phyloP scores from a whole-genome alignment of 768 basidiomycete genomes.

The Dioszegia aurantiaca region DNA sequence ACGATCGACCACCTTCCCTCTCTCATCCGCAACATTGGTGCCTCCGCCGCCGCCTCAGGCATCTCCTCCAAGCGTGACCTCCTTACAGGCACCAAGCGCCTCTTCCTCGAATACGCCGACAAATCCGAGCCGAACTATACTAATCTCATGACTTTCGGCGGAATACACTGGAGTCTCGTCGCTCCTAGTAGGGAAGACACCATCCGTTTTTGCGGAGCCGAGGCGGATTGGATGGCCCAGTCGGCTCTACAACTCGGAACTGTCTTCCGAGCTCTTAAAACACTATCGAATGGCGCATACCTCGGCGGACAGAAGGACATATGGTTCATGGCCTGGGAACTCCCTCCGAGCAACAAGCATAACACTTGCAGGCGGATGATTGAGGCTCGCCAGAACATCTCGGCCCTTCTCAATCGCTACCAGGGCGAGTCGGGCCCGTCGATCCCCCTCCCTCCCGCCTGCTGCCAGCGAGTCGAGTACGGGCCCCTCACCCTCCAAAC shows the following conservation, averaged over 20 bases:
- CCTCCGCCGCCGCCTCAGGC: background rate
- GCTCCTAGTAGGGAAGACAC: too few relatives aligned
- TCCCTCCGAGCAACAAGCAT: background rate
- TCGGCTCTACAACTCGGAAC: background rate
- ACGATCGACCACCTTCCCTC: background rate
- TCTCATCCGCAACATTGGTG: background rate
- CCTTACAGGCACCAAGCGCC: background rate
- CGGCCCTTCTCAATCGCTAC: background rate
- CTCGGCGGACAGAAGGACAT: background rate
- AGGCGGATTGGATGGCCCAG: background rate
- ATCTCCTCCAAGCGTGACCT: background rate
- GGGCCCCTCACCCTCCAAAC: background rate
- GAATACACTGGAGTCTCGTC: background rate
- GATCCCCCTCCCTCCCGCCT: background rate
- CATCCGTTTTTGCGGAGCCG: background rate
- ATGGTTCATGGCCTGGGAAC: background rate
- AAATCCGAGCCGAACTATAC: background rate
- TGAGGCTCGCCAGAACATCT: background rate
- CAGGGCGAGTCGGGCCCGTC: background rate
- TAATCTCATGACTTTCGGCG: background rate
- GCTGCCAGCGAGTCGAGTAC: slow-evolving; percentile 1
- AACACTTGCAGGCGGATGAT: background rate
- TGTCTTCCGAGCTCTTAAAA: background rate
- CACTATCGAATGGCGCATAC: background rate
- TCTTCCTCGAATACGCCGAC: slow-evolving; percentile 4